These are phyloP conservation scores for Suillus ampliporus DNA, from an alignment of 768 basidiomycete genomes.

Conservation along the genomic window DNA sequence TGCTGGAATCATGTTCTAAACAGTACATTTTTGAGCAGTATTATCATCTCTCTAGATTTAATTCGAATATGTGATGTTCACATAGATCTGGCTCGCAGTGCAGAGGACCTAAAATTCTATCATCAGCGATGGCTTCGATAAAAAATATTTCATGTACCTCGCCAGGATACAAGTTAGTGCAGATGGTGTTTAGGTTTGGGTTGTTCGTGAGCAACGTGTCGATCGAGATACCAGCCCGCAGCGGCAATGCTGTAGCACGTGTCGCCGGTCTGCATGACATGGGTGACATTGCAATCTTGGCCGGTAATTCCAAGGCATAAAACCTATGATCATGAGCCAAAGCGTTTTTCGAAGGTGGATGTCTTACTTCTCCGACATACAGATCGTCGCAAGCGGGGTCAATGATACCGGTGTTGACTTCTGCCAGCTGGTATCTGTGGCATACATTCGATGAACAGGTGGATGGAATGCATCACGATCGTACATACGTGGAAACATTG, in stretches of 20 bases:
- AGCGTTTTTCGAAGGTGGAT: not conserved
- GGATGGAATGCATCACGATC: not conserved
- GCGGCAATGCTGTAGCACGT: constrained; percentile 52
- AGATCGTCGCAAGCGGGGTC: constrained; percentile 64
- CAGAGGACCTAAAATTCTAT: constrained; percentile 28
- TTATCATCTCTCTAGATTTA: constrained; percentile 6
- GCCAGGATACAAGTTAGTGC: constrained; percentile 60
- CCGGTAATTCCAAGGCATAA: constrained; percentile 63
- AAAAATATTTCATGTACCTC: constrained; percentile 48
- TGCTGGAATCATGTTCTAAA: constrained; percentile 15
- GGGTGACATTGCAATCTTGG: constrained; percentile 60
- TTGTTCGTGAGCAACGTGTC: constrained; percentile 63
- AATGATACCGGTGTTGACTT: constrained; percentile 48
- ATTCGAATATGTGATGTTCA: constrained; percentile 20
- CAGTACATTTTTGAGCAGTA: constrained; percentile 12
- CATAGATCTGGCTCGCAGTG: constrained; percentile 29
- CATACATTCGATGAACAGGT: constrained; percentile 18
- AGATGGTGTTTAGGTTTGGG: constrained; percentile 59
- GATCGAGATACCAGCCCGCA: constrained; percentile 47
- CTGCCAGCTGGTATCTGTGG: constrained; percentile 66
- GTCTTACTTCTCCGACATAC: constrained; percentile 49
- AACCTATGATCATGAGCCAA: constrained; percentile 28
- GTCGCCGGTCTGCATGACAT: constrained; percentile 53
- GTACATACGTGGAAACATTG: constrained; percentile 52
- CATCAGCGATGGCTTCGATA: not conserved